Percentiles rank a stretch among this genome's conserved stretches.
These are phyloP conservation scores for Uromyces viciae-fabae DNA, from an alignment of 1,284 basidiomycete genomes.

Conservation along the genomic window DNA sequence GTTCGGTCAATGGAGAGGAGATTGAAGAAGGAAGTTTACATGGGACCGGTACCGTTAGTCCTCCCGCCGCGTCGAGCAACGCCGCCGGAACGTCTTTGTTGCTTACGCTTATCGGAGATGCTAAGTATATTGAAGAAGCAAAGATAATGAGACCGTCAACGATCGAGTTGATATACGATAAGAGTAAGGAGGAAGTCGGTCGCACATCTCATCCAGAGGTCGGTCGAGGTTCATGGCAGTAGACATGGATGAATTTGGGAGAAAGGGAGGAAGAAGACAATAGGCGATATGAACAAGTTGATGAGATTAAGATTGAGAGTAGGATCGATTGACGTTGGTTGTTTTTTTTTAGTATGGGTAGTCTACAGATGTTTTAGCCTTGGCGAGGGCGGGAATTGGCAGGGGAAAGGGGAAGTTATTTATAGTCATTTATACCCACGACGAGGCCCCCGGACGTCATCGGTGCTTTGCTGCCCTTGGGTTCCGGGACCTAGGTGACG, in stretches of 20 bases:
- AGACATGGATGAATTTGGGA: not conserved
- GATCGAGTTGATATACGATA: not conserved
- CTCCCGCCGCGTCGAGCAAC: conserved; percentile 37
- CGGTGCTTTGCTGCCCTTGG: too few species aligned
- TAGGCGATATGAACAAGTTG: too few species aligned
- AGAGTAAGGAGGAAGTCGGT: too few species aligned
- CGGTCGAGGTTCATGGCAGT: conserved; percentile 44
- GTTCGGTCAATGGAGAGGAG: not conserved
- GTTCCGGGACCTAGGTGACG: too few species aligned
- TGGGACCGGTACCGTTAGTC: conserved; percentile 21
- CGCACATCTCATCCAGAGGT: conserved; percentile 42
- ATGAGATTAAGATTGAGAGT: too few species aligned
- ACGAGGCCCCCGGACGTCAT: too few species aligned
- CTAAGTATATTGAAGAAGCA: not conserved
- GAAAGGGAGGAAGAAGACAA: not conserved
- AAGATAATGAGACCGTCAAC: not conserved
- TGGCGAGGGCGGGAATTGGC: too few species aligned
- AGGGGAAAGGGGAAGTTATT: too few species aligned
- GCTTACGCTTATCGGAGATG: conserved; percentile 42
- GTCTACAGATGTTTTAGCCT: too few species aligned
- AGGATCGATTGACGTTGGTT: too few species aligned
- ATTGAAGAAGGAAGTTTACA: conserved; percentile 2
- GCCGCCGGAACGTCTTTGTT: conserved; percentile 3
- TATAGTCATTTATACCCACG: too few species aligned
- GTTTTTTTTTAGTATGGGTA: too few species aligned